Evolutionary conservation across 306 rosid genomes (phyloP), one percentile per base, ranked within the genome.

Genomic region (Pterocarpus macrocarpus): DNA sequence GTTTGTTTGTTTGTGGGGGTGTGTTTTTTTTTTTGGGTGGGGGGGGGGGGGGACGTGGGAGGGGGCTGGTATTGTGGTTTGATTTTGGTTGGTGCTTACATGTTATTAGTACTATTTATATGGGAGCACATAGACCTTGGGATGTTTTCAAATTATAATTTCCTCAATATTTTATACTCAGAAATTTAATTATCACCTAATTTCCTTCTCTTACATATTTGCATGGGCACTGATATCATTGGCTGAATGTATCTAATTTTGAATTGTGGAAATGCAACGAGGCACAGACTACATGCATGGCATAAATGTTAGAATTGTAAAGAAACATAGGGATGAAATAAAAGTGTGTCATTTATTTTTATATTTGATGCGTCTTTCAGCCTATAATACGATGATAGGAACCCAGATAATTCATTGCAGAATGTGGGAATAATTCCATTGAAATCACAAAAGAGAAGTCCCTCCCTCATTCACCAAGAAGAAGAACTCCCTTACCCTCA

Each of bases 141-240:
- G 66, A 70, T 57, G 14, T 55, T 65, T 73, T 63, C 61, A 56
- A 32, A 22, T 39, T 13, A 47, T 63, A 55, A 35, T 33, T 36
- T 38, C 33, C 16, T 34, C 33, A 57, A 45, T 65, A 65, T 77
- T 36, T 52, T 50, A 38, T 64, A 30, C 72, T 22, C n/a, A 8
- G 12, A 36, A 9, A 76, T n/a, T 15, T 15, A 63, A 14, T 28
- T 76, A 63, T 63, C 36, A 5, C 30, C 15, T 49, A 49, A 16
- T 34, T 47, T 34, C 38, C 22, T 22, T 67, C 32, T 53, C 9
- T 22, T 45, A 3, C 57, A 36, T 44, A 33, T 57, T 57, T 75
- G 81, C 59, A 47, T 58, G 77, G 47, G 75, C 70, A 75, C 71
- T 75, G 55, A 58, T 38, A 38, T 38, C 41, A 47, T 36, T n/a